Conservation (phyloP, 2,329 filamentous ascomycete genomes). For the Ascochyta koolunga region DNA sequence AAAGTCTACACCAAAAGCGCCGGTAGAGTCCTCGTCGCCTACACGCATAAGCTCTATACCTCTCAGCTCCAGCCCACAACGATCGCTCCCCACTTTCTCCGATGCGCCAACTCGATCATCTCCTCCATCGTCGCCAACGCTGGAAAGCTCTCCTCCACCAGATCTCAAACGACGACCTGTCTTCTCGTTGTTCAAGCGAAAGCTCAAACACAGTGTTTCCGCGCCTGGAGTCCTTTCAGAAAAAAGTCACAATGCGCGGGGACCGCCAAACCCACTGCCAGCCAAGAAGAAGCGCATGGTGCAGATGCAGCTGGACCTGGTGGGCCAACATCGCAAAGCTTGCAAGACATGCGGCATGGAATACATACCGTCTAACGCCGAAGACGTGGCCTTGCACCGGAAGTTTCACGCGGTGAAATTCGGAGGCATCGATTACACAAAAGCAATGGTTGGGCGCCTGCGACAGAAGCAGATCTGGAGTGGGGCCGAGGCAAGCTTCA, state of each 20-base stretch:
- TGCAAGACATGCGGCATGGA: conserved; percentile 70
- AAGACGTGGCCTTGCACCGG: conserved; percentile 67
- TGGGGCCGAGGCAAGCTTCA: conserved; percentile 53
- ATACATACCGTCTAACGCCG: conserved; percentile 66
- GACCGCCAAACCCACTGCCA: conserved; percentile 32
- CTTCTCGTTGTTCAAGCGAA: conserved; percentile 54
- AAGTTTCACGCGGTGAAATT: conserved; percentile 68
- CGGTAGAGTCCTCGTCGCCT: conserved; percentile 1
- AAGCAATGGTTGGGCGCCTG: conserved; percentile 61
- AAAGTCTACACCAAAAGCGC: not conserved
- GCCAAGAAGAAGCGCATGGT: conserved; percentile 51
- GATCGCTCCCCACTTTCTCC: conserved; percentile 46
- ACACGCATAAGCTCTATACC: conserved; percentile 19
- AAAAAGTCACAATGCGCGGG: conserved; percentile 44
- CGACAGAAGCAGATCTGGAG: conserved; percentile 59
- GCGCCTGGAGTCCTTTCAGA: conserved; percentile 30
- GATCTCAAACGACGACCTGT: conserved; percentile 52
- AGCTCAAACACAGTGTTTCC: conserved; percentile 18
- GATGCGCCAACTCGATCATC: conserved; percentile 46
- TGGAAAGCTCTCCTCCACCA: conserved; percentile 31
- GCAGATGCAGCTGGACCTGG: conserved; percentile 68
- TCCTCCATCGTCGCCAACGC: conserved; percentile 41
- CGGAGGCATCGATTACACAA: conserved; percentile 66
- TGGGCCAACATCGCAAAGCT: conserved; percentile 60
- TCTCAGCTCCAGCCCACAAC: conserved; percentile 41